Evolutionary conservation across 495 filamentous ascomycete species (phyloP).

Genomic region (Penicillium coprophilum): DNA sequence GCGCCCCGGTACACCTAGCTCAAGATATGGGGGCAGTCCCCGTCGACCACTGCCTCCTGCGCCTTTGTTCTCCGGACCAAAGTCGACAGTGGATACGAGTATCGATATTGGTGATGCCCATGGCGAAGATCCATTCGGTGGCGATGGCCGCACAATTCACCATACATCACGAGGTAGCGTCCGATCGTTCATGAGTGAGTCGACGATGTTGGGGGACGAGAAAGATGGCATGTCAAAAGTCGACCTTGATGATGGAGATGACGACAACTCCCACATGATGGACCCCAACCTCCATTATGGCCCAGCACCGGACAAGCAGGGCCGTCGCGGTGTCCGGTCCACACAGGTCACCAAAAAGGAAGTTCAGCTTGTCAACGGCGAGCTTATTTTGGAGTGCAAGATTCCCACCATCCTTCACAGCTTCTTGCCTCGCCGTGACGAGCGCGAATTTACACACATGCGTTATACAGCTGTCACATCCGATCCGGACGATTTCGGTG

Average conservation of each 20-base stretch:
- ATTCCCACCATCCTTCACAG: slow-evolving; percentile 97
- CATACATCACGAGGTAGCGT: slow-evolving; percentile 47
- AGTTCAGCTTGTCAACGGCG: slow-evolving; percentile 93
- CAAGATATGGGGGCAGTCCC: slow-evolving; percentile 80
- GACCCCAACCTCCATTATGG: slow-evolving; percentile 69
- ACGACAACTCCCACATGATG: slow-evolving; percentile 39
- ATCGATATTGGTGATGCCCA: slow-evolving; percentile 58
- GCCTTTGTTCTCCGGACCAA: slow-evolving; percentile 68
- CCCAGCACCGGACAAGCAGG: slow-evolving; percentile 81
- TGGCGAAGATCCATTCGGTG: slow-evolving; percentile 76
- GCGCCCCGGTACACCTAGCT: slow-evolving; percentile 85
- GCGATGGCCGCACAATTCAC: slow-evolving; percentile 51
- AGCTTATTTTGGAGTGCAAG: slow-evolving; percentile 97
- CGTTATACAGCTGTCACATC: slow-evolving; percentile 99
- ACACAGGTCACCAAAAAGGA: slow-evolving; percentile 92
- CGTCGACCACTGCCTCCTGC: slow-evolving; percentile 87
- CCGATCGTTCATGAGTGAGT: slow-evolving; percentile 64
- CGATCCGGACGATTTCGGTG: slow-evolving; percentile 92
- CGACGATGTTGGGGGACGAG: slow-evolving; percentile 61
- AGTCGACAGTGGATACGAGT: slow-evolving; percentile 39
- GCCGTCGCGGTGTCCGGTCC: slow-evolving; percentile 76
- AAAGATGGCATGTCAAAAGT: slow-evolving; percentile 44
- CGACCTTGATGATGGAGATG: slow-evolving; percentile 45
- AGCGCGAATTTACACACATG: slow-evolving; percentile 98
- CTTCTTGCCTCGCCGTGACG: slow-evolving; percentile 87